Percentiles rank a stretch among this genome's conserved stretches.
These are phyloP conservation scores for Celoporthe dispersa DNA, from an alignment of 2,329 filamentous ascomycete species.

Conservation along the genomic window DNA sequence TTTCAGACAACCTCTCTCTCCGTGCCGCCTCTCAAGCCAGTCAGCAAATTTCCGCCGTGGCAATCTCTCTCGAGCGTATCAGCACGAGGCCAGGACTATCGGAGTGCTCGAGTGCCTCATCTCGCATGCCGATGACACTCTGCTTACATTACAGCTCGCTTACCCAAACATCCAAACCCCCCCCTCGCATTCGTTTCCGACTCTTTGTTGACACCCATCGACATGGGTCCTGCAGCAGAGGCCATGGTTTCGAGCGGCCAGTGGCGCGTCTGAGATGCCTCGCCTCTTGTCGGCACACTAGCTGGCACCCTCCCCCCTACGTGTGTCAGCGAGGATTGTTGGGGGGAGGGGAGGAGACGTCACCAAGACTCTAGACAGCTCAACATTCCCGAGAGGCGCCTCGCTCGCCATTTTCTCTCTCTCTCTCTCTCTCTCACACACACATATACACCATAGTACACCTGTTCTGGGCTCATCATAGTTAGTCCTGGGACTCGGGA, in stretches of 20 bases:
- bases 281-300: background rate
- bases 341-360: background rate
- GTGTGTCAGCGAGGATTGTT: background rate
- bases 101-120: constrained; percentile 10
- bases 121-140: constrained; percentile 6
- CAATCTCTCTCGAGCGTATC: background rate
- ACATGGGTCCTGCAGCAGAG: background rate
- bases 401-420: too few species aligned
- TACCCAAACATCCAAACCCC: background rate
- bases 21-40: background rate
- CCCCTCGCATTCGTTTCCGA: background rate
- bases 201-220: background rate
- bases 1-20: background rate
- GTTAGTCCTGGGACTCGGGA: background rate
- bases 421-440: too few species aligned
- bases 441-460: background rate
- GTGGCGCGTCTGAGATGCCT: background rate
- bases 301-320: background rate
- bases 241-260: background rate
- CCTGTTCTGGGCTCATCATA: background rate
- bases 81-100: background rate
- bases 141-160: background rate
- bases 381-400: background rate
- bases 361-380: background rate
- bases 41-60: background rate